Base-by-base conservation (phyloP, 1,284 basidiomycete species). In the Gymnopus androsaceus region DNA sequence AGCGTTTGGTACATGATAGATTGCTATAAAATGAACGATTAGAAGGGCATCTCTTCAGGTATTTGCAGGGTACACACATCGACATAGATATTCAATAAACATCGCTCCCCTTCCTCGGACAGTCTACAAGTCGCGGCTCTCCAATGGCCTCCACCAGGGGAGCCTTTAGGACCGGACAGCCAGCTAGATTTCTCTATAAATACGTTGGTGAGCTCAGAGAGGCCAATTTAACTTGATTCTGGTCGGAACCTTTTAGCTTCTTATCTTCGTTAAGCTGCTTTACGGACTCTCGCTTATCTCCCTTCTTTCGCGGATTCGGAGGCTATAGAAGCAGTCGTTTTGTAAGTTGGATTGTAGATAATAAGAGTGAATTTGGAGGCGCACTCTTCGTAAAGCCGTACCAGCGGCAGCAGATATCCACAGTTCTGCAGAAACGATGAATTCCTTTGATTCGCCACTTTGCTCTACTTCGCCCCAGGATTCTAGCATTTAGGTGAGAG, bases 1-100 rank as follows among this genome's bases (percentile, higher is more conserved):
- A 90, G 75, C 15, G 85, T 88, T 67, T 88, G 84, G 66, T 84
- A 88, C 41, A 90, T 69, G 30, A 83, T 83, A 27, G 81, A 80
- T 70, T 88, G 85, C 89, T 90, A 41, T 27, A 58, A 47, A 42
- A 37, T 12, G 6, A 50, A 56, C 11, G 55, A 33, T 54, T 46
- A 23, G 56, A 30, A 34, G 21, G 31, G 4, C 27, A 57, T 37
- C 25, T 37, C 46, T 21, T 38, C 36, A 44, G 59, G 51, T 57
- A 52, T 59, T 25, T 40, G 56, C 47, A 27, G 51, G 28, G 45
- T 40, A 67, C 83, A 63, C 65, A 88, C 88, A 60, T 91, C 87
- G 55, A 89, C 73, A 66, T 90, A 90, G 52, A 91, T 80, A 63
- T 86, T 87, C 46, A 90, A 70, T 56, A 83, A 72, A 67, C 84